Conservation (phyloP, 2,329 filamentous ascomycete species). For the Escovopsis weberi region DNA sequence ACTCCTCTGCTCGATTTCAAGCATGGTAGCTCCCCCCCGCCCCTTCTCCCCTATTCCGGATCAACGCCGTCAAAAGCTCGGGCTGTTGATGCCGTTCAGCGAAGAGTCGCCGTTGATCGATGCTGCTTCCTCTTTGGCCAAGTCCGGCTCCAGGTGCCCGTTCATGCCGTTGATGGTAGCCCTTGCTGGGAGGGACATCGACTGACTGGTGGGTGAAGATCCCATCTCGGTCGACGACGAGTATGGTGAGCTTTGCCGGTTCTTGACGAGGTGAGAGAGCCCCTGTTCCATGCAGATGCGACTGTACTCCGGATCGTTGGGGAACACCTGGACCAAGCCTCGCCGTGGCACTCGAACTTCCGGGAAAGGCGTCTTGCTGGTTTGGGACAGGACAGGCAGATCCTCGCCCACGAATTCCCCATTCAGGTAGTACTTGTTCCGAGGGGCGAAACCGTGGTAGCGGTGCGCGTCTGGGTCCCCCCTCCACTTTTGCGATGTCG, state of each 20-base stretch:
- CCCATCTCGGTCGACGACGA: constrained; percentile 30
- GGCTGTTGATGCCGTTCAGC: constrained; percentile 17
- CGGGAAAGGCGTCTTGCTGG: constrained; percentile 39
- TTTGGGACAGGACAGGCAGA: constrained; percentile 28
- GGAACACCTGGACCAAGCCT: constrained; percentile 35
- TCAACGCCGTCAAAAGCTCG: constrained; percentile 1
- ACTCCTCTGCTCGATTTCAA: not conserved
- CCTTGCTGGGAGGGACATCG: constrained; percentile 12
- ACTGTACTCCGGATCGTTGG: constrained; percentile 42
- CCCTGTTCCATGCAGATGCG: constrained; percentile 42
- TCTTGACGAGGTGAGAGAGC: constrained; percentile 37
- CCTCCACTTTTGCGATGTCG: constrained; percentile 39
- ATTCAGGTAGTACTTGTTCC: constrained; percentile 43
- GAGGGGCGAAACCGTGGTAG: constrained; percentile 39
- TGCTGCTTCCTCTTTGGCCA: constrained; percentile 7
- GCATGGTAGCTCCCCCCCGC: not conserved
- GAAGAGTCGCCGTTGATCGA: constrained; percentile 12
- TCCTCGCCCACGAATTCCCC: constrained; percentile 39
- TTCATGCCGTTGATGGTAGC: constrained; percentile 18
- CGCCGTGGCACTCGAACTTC: constrained; percentile 41
- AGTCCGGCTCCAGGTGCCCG: constrained; percentile 8
- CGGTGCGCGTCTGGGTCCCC: constrained; percentile 39
- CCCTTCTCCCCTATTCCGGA: not conserved
- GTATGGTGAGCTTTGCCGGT: constrained; percentile 25
- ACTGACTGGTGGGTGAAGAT: constrained; percentile 29